Percentiles rank a stretch among this genome's conserved stretches.
phyloP scores from a whole-genome alignment of 2,329 filamentous ascomycete species.

The Aspergillus eucalypticola region DNA sequence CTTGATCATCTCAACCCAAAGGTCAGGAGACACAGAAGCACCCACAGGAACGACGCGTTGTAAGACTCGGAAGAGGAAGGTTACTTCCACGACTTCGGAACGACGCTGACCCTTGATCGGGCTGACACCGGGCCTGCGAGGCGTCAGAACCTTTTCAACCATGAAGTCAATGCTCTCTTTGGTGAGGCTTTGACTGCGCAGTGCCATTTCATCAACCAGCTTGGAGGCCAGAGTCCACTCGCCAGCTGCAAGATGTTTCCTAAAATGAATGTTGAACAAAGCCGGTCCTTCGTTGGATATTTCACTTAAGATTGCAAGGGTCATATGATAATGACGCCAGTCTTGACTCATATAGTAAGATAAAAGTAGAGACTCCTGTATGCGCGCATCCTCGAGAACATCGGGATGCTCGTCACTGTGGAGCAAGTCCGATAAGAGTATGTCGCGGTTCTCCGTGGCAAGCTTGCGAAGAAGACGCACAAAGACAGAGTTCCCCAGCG shows the following conservation, averaged over 20 bases:
- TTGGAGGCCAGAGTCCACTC: constrained; percentile 33
- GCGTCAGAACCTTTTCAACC: constrained; percentile 36
- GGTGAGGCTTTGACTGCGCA: constrained; percentile 45
- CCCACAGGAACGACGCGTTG: constrained; percentile 50
- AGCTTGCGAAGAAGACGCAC: constrained; percentile 65
- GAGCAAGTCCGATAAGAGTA: constrained; percentile 54
- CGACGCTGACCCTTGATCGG: constrained; percentile 27
- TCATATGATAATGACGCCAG: constrained; percentile 55
- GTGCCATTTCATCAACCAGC: constrained; percentile 53
- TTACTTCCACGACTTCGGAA: constrained; percentile 40
- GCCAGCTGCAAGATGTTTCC: constrained; percentile 37
- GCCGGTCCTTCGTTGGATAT: constrained; percentile 32
- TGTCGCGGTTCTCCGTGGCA: constrained; percentile 57
- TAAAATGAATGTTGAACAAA: constrained; percentile 42
- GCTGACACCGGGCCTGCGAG: constrained; percentile 29
- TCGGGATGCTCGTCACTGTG: constrained; percentile 66
- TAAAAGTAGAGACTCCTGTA: constrained; percentile 57
- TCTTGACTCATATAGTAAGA: constrained; percentile 55
- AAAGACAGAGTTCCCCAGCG: constrained; percentile 64
- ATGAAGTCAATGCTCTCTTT: constrained; percentile 48
- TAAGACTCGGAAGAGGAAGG: constrained; percentile 50
- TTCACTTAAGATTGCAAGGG: constrained; percentile 55
- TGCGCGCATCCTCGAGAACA: constrained; percentile 56
- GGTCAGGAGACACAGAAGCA: constrained; percentile 41
- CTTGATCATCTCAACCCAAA: constrained; percentile 61